Percentiles rank a stretch among this genome's conserved stretches.
Conservation (phyloP, 139 green algal genomes). For the Chlorella sorokiniana region DNA sequence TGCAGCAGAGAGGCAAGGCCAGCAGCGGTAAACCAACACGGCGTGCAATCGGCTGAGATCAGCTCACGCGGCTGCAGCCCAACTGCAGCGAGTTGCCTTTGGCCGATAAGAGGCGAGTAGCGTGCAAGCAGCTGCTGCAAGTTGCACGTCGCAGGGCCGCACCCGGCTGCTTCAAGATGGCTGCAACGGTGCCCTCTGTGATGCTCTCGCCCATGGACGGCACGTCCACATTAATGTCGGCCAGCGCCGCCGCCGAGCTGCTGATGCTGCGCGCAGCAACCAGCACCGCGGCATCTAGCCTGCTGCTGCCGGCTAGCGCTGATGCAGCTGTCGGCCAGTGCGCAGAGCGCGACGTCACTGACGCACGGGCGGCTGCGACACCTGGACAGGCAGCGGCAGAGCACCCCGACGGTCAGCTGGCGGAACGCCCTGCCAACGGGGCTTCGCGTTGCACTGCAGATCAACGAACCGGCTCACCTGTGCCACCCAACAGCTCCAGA, state of each 20-base stretch:
- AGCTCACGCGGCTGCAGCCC: too few relatives aligned
- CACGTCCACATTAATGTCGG: constrained; percentile 56
- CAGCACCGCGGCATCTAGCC: constrained; percentile 3
- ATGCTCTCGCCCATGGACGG: constrained; percentile 95
- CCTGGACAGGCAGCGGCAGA: background rate
- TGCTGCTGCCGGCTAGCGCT: too few relatives aligned
- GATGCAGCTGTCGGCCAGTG: background rate
- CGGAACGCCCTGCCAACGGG: too few relatives aligned
- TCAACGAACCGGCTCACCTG: too few relatives aligned
- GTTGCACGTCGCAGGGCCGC: background rate
- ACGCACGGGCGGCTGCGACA: background rate
- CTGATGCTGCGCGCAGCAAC: background rate
- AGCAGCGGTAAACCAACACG: background rate
- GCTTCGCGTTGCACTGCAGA: too few relatives aligned
- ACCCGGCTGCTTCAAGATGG: constrained; percentile 74
- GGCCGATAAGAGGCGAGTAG: too few relatives aligned
- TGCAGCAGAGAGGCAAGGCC: constrained; percentile 21
- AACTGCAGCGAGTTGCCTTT: too few relatives aligned
- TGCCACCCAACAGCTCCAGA: background rate
- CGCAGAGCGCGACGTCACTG: background rate
- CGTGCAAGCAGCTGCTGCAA: too few relatives aligned
- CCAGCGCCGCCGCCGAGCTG: background rate
- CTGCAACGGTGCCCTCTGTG: constrained; percentile 87
- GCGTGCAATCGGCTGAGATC: too few relatives aligned
- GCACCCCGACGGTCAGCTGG: background rate